Percentiles rank a stretch among this genome's conserved stretches.
These are phyloP conservation scores for Alternaria sp. DNA, from an alignment of 2,329 filamentous ascomycete genomes.

Conservation along the genomic window DNA sequence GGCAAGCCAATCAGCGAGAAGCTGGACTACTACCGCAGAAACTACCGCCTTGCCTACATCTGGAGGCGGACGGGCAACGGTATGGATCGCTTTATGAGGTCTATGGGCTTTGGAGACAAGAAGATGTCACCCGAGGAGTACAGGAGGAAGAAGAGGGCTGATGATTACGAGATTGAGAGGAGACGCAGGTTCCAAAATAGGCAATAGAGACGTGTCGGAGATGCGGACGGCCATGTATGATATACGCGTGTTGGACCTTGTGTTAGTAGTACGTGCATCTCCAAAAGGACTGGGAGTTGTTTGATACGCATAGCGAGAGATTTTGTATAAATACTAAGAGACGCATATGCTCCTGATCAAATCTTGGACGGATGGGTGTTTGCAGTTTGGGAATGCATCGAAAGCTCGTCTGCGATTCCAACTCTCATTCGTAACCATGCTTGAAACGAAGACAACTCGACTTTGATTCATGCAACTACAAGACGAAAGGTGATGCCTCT, in stretches of 20 bases:
- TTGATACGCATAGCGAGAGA: not conserved
- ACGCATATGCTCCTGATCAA: constrained; percentile 16
- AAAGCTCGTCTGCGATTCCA: not conserved
- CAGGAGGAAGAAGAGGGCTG: constrained; percentile 37
- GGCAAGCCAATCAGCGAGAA: constrained; percentile 25
- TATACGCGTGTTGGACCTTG: constrained; percentile 18
- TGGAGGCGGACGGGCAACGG: constrained; percentile 20
- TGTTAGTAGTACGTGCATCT: constrained; percentile 16
- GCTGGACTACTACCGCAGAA: constrained; percentile 34
- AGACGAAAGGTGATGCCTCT: not conserved
- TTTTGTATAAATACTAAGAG: constrained; percentile 22
- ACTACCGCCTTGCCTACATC: constrained; percentile 31
- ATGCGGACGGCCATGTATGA: constrained; percentile 26
- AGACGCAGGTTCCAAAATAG: constrained; percentile 38
- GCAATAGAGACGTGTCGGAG: not conserved
- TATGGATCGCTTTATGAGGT: constrained; percentile 18
- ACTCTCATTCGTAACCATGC: not conserved
- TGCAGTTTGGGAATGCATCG: not conserved
- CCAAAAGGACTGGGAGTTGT: not conserved
- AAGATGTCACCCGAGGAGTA: constrained; percentile 24
- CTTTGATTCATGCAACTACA: not conserved
- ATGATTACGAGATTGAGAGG: constrained; percentile 36
- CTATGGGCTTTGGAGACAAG: constrained; percentile 22
- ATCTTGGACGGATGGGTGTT: not conserved
- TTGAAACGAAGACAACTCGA: not conserved